phyloP scores from a whole-genome alignment of 2,329 filamentous ascomycete genomes.

The Thielaviopsis cerberus region DNA sequence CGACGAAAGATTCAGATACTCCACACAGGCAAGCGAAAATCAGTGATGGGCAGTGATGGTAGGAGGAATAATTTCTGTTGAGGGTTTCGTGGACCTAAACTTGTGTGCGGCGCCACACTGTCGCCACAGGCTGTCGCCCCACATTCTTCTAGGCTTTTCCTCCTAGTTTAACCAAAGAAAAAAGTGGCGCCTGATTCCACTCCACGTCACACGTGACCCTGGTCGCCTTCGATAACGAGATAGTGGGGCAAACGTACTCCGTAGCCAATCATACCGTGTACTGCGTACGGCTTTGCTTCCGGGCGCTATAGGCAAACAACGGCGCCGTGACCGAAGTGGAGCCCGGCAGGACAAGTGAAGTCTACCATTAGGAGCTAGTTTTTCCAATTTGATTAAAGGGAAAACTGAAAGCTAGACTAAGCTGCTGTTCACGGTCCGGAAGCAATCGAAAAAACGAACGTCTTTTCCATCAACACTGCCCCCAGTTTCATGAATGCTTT shows the following conservation, averaged over 20 bases:
- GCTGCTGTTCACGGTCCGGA: no score
- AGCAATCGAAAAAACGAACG: no score
- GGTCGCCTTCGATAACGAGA: neutral
- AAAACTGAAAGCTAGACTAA: no score
- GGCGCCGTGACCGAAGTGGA: neutral
- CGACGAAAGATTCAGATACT: conserved; percentile 9
- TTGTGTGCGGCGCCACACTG: conserved; percentile 10
- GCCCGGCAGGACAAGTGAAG: no score
- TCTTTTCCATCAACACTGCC: no score
- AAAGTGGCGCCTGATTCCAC: conserved; percentile 1
- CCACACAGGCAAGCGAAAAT: conserved; percentile 10
- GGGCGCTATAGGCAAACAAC: neutral
- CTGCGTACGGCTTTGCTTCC: neutral
- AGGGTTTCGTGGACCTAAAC: conserved; percentile 12
- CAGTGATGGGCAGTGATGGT: conserved; percentile 6
- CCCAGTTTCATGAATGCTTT: no score
- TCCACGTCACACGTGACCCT: neutral
- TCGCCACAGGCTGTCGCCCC: neutral
- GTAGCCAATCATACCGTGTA: neutral
- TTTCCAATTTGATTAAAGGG: no score
- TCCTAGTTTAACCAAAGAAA: neutral
- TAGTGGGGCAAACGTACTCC: neutral
- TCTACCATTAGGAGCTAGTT: no score
- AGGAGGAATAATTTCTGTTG: conserved; percentile 11
- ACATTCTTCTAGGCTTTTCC: neutral